These are phyloP conservation scores for Fraxinus anomala DNA, from an alignment of 257 asterid species.

Conservation along the genomic window DNA sequence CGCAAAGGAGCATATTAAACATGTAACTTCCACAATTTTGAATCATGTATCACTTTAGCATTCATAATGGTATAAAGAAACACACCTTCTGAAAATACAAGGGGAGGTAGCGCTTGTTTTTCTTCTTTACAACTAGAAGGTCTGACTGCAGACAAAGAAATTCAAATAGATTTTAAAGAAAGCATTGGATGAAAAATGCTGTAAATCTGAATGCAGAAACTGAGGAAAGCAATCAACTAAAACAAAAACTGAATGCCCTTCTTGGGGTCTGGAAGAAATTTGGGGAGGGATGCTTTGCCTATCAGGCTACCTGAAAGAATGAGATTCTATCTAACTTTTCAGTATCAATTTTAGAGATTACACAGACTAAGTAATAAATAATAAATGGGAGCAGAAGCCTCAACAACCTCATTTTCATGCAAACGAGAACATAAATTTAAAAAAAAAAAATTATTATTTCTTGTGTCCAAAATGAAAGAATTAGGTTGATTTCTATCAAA, in stretches of 20 bases:
- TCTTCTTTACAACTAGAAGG: constrained; percentile 83
- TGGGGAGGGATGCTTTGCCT: neutral
- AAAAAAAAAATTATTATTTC: neutral
- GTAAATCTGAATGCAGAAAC: constrained; percentile 5
- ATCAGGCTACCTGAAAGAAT: neutral
- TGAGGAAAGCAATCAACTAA: too few relatives aligned
- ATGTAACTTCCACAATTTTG: constrained; percentile 13
- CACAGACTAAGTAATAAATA: neutral
- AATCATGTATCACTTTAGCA: constrained; percentile 8
- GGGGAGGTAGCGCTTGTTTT: constrained; percentile 72
- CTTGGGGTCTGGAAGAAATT: neutral
- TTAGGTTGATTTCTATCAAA: neutral
- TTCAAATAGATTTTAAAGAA: constrained; percentile 18
- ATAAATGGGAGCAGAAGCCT: neutral
- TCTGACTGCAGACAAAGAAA: constrained; percentile 68
- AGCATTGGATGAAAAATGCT: constrained; percentile 7
- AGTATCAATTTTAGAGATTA: neutral
- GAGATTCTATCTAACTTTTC: neutral
- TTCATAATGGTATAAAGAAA: constrained; percentile 2
- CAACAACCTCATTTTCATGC: neutral
- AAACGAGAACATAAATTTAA: neutral
- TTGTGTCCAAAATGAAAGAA: neutral
- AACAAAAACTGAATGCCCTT: neutral
- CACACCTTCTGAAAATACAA: constrained; percentile 87
- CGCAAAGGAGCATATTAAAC: constrained; percentile 21